Evolutionary conservation across 176 grass and related monocot genomes (phyloP), one percentile per base, ranked within the genome.

Genomic region (Rhynchospora pubera): DNA sequence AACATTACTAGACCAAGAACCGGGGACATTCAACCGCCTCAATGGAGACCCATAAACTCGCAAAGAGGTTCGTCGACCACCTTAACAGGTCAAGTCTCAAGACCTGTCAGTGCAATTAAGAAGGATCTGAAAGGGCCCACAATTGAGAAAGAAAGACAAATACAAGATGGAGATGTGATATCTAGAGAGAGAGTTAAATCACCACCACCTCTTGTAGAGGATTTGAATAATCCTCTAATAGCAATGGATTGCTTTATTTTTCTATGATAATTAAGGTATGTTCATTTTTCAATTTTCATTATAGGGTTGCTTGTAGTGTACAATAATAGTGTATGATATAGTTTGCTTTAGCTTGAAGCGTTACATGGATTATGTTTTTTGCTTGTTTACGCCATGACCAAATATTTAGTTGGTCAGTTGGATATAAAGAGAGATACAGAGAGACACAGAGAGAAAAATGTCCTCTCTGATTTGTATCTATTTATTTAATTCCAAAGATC

Each of bases 211-310:
- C 58, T 81, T 79, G 53, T 79, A 24, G 79, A 82, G 79, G 79
- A 82, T 82, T 82, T 82, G 79, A 82, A 82, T 66, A 82, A 82
- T 43, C 79, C 79, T 82, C 79, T 82, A 5, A 82, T 82, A 64
- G 79, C 61, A 61, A 82, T 82, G 79, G 79, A 82, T 82, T 82
- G 79, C 42, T 82, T 82, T 50, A 82, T 82, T 53, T 82, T 82
- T 30, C 61, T 82, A 51, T 82, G 19, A 81, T 51, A 64, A 18
- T 47, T 82, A 28, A 66, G 79, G 60, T 82, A 55, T 82, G 79
- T 52, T 47, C 16, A 19, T 52, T 79, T 76, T 51, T n/a, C n/a
- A n/a, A n/a, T n/a, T n/a, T n/a, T 43, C 32, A 61, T 55, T 56
- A 59, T 26, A 62, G 59, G 1, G 6, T 68, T 82, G 16, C 46